A percentile compares a stretch with the other conserved stretches of the same genome.
Conservation (phyloP, 805 yeast genomes). For the Candida michaelii region DNA sequence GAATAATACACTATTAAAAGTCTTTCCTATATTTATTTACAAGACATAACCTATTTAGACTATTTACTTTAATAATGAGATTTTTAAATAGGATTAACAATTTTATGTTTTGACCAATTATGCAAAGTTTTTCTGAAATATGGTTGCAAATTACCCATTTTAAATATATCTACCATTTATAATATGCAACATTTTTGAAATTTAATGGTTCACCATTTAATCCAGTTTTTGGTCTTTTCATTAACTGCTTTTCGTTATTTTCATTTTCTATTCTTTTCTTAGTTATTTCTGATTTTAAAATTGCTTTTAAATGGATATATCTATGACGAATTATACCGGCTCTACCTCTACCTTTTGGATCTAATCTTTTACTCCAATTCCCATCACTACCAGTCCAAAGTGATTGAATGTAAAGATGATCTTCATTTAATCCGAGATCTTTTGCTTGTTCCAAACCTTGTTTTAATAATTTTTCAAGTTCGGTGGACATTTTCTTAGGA, state of each 20-base stretch:
- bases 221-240: constrained; percentile 52
- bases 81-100: not conserved
- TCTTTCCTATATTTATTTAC: constrained; percentile 4
- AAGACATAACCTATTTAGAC: constrained; percentile 3
- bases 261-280: constrained; percentile 61
- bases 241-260: constrained; percentile 44
- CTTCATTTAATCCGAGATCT: constrained; percentile 55
- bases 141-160: not conserved
- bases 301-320: constrained; percentile 76
- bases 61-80: not conserved
- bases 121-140: no score
- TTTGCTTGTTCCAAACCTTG: constrained; percentile 71
- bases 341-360: constrained; percentile 89
- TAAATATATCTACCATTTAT: constrained; percentile 34
- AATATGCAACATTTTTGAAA: constrained; percentile 40
- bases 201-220: constrained; percentile 47
- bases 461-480: constrained; percentile 72
- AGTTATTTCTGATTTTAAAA: constrained; percentile 69
- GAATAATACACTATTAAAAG: not conserved
- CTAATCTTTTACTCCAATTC: constrained; percentile 63
- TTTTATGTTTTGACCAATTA: no score
- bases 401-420: constrained; percentile 68
- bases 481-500: constrained; percentile 74
- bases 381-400: constrained; percentile 96
- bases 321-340: constrained; percentile 75